Percentiles rank a stretch among this genome's conserved stretches.
These are phyloP conservation scores for Rhodomyrtus psidioides DNA, from an alignment of 441 rosid genomes.

Conservation along the genomic window DNA sequence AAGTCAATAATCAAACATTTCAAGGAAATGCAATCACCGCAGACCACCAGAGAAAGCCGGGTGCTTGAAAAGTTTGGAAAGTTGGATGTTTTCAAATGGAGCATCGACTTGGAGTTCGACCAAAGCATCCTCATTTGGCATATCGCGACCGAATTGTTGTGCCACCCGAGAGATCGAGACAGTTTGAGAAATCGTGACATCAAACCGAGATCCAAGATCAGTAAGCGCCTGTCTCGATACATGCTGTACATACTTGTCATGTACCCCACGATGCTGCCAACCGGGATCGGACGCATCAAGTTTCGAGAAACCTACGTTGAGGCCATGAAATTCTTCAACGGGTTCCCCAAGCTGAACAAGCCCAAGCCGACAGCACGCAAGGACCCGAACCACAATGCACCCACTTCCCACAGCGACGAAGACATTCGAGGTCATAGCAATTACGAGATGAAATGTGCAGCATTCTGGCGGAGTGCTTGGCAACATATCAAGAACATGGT, in stretches of 20 bases:
- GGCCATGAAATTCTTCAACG: background rate
- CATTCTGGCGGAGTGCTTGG: background rate
- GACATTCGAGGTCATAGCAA: background rate
- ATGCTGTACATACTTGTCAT: background rate
- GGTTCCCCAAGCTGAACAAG: background rate
- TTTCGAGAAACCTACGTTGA: background rate
- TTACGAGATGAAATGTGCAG: no score
- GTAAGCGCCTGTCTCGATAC: background rate
- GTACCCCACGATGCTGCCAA: background rate
- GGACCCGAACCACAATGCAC: background rate
- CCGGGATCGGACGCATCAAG: background rate
- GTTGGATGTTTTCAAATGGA: background rate
- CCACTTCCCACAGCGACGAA: background rate
- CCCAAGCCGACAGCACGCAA: background rate
- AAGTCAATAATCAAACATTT: fast-evolving
- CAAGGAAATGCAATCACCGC: background rate
- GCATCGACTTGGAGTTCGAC: background rate
- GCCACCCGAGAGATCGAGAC: background rate
- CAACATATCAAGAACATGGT: background rate
- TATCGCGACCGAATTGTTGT: background rate
- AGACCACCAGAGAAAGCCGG: background rate
- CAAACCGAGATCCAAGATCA: background rate
- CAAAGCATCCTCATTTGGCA: background rate
- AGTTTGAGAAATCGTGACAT: background rate
- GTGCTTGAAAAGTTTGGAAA: background rate